These are phyloP conservation scores for Botrytis deweyae DNA, from an alignment of 2,329 filamentous ascomycete genomes.

Conservation along the genomic window DNA sequence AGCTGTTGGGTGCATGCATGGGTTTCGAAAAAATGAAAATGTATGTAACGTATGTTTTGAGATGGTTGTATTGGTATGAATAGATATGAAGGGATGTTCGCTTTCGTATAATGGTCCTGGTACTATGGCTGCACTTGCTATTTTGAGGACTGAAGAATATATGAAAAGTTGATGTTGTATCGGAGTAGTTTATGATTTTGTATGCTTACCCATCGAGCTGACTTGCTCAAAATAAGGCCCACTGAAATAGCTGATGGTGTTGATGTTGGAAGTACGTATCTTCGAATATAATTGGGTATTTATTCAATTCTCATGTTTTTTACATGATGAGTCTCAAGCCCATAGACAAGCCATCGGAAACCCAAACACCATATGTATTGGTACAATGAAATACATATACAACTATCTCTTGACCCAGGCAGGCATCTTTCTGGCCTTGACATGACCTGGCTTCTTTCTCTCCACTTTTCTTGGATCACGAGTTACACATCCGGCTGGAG, in stretches of 20 bases:
- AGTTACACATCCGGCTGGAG: constrained; percentile 83
- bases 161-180: neutral
- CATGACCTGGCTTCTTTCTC: constrained; percentile 93
- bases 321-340: neutral
- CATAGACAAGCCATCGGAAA: neutral
- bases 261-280: too few species aligned
- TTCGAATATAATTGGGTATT: neutral
- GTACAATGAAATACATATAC: constrained; percentile 37
- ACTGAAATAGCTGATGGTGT: neutral
- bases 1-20: neutral
- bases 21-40: neutral
- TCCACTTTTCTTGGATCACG: constrained; percentile 90
- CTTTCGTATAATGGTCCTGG: neutral
- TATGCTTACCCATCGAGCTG: neutral
- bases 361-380: constrained; percentile 14
- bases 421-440: constrained; percentile 98
- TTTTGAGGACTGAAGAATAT: neutral
- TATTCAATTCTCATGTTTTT: constrained; percentile 2
- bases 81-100: neutral
- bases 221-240: neutral
- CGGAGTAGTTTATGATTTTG: neutral
- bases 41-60: neutral
- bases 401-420: constrained; percentile 81
- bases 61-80: neutral
- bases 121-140: neutral